phyloP scores from a whole-genome alignment of 805 yeast genomes.

The Teunomyces stri region DNA sequence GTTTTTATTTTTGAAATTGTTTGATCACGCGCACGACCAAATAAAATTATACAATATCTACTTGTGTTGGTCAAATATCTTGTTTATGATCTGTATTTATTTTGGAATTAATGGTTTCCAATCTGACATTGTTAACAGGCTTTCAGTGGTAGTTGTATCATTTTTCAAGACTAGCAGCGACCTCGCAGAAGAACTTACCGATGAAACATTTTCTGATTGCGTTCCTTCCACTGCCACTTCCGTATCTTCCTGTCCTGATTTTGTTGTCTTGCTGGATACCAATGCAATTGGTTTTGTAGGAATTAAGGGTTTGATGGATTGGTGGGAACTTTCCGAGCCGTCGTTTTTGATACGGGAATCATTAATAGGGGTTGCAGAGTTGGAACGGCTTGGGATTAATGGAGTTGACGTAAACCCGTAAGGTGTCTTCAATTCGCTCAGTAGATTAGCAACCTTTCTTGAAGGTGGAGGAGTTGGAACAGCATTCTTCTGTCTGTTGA shows the following conservation, averaged over 20 bases:
- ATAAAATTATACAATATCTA: background rate
- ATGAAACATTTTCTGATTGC: background rate
- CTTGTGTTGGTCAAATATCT: background rate
- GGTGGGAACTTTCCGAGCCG: background rate
- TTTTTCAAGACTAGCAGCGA: slow-evolving; percentile 9
- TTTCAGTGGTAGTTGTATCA: slow-evolving; percentile 11
- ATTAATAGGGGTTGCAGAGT: slow-evolving; percentile 24
- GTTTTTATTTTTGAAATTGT: background rate
- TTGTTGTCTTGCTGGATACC: slow-evolving; percentile 16
- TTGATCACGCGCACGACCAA: slow-evolving; percentile 3
- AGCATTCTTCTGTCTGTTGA: background rate
- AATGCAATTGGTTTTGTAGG: slow-evolving; percentile 36
- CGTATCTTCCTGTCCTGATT: background rate
- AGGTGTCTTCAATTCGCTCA: slow-evolving; percentile 18
- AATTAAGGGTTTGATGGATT: slow-evolving; percentile 27
- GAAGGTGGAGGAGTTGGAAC: slow-evolving; percentile 19
- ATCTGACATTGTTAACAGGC: slow-evolving; percentile 34
- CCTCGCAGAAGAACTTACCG: background rate
- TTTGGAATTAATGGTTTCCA: slow-evolving; percentile 55
- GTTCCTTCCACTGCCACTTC: background rate
- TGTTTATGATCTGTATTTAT: slow-evolving; percentile 10
- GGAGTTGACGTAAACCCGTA: slow-evolving; percentile 39
- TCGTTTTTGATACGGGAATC: slow-evolving; percentile 4
- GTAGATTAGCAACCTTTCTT: slow-evolving; percentile 14
- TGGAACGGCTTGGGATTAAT: slow-evolving; percentile 36